A percentile compares a stretch with the other conserved stretches of the same genome.
Evolutionary conservation across 176 grass and related monocot species (phyloP).

Genomic region (Puya raimondii): DNA sequence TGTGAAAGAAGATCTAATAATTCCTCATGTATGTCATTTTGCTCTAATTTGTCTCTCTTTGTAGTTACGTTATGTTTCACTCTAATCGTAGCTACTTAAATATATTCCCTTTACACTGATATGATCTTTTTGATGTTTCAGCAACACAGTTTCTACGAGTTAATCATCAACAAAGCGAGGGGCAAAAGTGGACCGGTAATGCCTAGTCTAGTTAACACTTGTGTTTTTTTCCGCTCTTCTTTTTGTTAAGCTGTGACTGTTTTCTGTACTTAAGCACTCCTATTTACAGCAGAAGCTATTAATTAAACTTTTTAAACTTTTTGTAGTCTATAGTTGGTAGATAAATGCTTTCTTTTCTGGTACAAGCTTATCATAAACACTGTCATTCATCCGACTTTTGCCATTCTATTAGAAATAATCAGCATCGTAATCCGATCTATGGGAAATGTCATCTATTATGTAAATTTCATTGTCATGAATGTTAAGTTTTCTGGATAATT

Average conservation of each 20-base stretch:
- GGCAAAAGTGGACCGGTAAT: conserved; percentile 99
- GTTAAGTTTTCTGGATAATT: too few species aligned
- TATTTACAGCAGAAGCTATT: neutral
- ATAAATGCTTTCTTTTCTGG: too few species aligned
- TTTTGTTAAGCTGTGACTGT: neutral
- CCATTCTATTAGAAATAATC: too few species aligned
- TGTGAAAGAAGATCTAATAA: conserved; percentile 99
- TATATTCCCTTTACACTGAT: neutral
- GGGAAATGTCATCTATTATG: too few species aligned
- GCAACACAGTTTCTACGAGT: conserved; percentile 99
- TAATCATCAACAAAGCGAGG: conserved; percentile 98
- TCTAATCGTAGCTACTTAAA: neutral
- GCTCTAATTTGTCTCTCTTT: neutral
- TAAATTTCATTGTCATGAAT: too few species aligned
- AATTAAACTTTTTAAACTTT: neutral
- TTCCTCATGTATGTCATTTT: conserved; percentile 65
- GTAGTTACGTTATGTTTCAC: neutral
- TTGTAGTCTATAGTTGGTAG: neutral
- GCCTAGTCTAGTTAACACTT: conserved; percentile 5
- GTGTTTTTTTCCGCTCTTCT: neutral
- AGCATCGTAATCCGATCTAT: too few species aligned
- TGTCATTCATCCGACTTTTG: too few species aligned
- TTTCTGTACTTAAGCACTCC: neutral
- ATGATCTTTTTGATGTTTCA: conserved; percentile 37
- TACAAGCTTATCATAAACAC: too few species aligned